These are phyloP conservation scores for Sporopachydermia quercuum DNA, from an alignment of 805 yeast species.

Conservation along the genomic window DNA sequence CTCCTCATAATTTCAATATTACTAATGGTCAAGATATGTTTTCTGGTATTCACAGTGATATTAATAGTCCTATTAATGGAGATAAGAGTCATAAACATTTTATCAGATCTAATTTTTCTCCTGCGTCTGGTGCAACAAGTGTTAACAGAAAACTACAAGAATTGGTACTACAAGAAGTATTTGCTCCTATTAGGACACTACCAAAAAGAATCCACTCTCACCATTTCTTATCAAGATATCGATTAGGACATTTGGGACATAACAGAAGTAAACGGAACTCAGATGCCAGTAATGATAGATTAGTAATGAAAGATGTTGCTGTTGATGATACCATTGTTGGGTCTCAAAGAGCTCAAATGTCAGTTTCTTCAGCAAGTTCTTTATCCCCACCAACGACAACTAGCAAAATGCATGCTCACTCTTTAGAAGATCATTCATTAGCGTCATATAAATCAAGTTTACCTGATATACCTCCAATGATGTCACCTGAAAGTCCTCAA, in stretches of 20 bases:
- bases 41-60: conserved; percentile 4
- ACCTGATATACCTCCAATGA: not conserved
- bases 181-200: conserved; percentile 31
- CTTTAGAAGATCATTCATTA: too few species aligned
- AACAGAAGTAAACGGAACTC: too few species aligned
- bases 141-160: conserved; percentile 62
- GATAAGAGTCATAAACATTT: conserved; percentile 1
- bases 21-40: conserved; percentile 9
- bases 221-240: too few species aligned
- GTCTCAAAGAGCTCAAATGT: too few species aligned
- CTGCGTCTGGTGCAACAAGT: conserved; percentile 43
- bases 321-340: too few species aligned
- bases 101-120: conserved; percentile 7
- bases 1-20: conserved; percentile 12
- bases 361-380: too few species aligned
- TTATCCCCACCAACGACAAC: too few species aligned
- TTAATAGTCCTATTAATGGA: not conserved
- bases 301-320: too few species aligned
- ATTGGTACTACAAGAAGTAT: conserved; percentile 56
- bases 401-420: too few species aligned
- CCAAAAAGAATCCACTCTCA: not conserved
- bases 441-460: too few species aligned
- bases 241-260: too few species aligned
- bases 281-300: too few species aligned
- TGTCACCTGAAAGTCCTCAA: not conserved